These are phyloP conservation scores for Bimuria novae-zelandiae DNA, from an alignment of 2,329 filamentous ascomycete species.

Conservation along the genomic window DNA sequence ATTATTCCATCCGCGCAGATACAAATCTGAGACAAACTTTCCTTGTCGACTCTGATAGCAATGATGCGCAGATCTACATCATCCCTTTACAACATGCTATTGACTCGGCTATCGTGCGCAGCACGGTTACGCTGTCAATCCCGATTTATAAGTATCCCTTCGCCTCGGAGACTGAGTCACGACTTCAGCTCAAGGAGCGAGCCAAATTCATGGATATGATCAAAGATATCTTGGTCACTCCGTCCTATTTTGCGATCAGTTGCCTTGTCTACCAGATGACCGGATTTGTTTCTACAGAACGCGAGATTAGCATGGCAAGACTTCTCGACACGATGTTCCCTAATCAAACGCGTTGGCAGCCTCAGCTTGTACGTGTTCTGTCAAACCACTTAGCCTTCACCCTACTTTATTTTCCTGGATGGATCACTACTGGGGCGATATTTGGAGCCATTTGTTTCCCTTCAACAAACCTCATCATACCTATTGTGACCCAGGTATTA, in stretches of 20 bases:
- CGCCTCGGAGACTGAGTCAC: slow-evolving; percentile 53
- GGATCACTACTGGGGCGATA: slow-evolving; percentile 27
- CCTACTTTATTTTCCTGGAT: slow-evolving; percentile 32
- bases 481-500: slow-evolving; percentile 24
- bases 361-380: slow-evolving; percentile 26
- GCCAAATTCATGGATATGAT: slow-evolving; percentile 29
- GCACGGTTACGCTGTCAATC: slow-evolving; percentile 18
- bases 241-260: slow-evolving; percentile 26
- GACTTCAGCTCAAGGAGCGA: slow-evolving; percentile 11
- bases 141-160: slow-evolving; percentile 68
- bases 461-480: slow-evolving; percentile 15
- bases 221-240: slow-evolving; percentile 21
- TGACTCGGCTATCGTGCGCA: slow-evolving; percentile 44
- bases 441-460: slow-evolving; percentile 23
- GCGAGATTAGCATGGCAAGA: slow-evolving; percentile 29
- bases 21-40: background rate
- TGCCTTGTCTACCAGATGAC: slow-evolving; percentile 30
- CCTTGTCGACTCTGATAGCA: slow-evolving; percentile 16
- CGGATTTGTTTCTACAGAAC: slow-evolving; percentile 27
- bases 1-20: slow-evolving; percentile 27
- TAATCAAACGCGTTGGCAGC: slow-evolving; percentile 20
- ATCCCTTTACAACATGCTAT: slow-evolving; percentile 28
- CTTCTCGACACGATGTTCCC: slow-evolving; percentile 35
- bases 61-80: slow-evolving; percentile 22
- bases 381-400: slow-evolving; percentile 28